Evolutionary conservation across 192 early-diverging fungal genomes (phyloP).

Genomic region (Coemansia sp.): DNA sequence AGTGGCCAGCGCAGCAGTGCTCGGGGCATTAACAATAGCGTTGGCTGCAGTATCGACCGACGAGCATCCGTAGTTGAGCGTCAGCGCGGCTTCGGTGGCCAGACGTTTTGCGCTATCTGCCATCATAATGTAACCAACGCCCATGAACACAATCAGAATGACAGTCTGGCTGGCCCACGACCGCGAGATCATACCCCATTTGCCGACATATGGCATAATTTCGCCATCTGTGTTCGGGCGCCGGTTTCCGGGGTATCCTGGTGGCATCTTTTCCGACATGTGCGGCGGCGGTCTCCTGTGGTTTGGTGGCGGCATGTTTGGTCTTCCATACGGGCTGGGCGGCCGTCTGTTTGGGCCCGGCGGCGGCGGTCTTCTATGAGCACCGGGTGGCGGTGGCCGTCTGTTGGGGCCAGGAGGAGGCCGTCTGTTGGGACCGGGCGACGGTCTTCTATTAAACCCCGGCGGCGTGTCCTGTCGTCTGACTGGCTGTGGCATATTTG

Average conservation of each 20-base stretch:
- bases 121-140: conserved; percentile 23
- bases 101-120: conserved; percentile 11
- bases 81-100: conserved; percentile 5
- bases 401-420: neutral
- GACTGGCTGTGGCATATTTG: neutral
- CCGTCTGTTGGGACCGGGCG: neutral
- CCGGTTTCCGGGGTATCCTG: neutral
- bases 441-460: neutral
- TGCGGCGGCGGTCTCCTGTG: neutral
- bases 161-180: conserved; percentile 41
- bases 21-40: conserved; percentile 29
- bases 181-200: conserved; percentile 34
- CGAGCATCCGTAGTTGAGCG: conserved; percentile 17
- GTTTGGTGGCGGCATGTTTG: neutral
- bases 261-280: conserved; percentile 3
- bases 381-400: neutral
- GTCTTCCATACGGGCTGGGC: neutral
- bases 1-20: conserved; percentile 19
- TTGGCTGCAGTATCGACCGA: conserved; percentile 19
- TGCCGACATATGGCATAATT: conserved; percentile 36
- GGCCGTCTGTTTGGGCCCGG: neutral
- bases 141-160: conserved; percentile 35
- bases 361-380: neutral
- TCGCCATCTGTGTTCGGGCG: neutral
- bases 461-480: neutral